Evolutionary conservation across 2,329 filamentous ascomycete genomes (phyloP).

Genomic region (Diaporthe destruens): DNA sequence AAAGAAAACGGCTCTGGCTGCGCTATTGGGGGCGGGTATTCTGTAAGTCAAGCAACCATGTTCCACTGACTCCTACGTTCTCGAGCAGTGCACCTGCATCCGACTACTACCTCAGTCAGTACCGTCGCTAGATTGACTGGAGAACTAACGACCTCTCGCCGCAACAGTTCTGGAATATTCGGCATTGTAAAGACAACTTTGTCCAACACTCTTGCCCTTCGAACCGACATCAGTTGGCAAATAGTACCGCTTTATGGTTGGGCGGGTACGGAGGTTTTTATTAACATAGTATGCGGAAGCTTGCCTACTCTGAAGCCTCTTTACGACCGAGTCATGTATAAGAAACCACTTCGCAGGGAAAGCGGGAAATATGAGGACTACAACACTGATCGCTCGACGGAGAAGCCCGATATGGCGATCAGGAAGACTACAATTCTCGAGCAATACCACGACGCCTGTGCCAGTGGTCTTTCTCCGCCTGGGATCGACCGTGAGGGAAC

Average conservation of each 20-base stretch:
- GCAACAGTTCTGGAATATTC: background rate
- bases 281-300: background rate
- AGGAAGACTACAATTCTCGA: background rate
- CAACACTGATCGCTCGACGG: background rate
- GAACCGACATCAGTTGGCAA: conserved; percentile 9
- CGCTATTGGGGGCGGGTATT: conserved; percentile 2
- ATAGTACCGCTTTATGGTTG: conserved; percentile 18
- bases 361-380: background rate
- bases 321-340: background rate
- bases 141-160: background rate
- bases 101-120: too few species aligned
- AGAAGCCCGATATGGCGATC: background rate
- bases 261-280: conserved; percentile 12
- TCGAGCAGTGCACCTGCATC: too few species aligned
- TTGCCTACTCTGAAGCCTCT: conserved; percentile 8
- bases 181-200: conserved; percentile 17
- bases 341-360: background rate
- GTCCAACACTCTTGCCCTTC: conserved; percentile 7
- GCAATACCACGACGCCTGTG: background rate
- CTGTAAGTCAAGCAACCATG: background rate
- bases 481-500: background rate
- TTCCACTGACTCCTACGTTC: too few species aligned
- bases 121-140: background rate
- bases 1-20: background rate
- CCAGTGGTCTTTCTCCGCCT: background rate